Base-by-base conservation (phyloP, 169 alveolate genomes). In the Plasmodium billcollinsi region DNA sequence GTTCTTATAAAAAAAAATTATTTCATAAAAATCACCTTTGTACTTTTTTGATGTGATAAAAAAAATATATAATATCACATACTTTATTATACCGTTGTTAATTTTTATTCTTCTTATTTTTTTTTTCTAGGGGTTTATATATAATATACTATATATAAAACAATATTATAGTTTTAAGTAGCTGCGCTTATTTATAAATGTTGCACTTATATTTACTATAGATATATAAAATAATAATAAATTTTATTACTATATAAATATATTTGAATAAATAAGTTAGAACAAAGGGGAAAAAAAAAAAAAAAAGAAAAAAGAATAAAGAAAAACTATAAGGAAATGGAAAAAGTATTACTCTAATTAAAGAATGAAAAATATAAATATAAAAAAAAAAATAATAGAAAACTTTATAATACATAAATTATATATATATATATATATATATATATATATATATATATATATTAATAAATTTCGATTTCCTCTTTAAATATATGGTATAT, bases 291-390 rank as follows among this genome's bases (percentile, higher is more conserved):
- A 9, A 8, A 71, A 47, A 50, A 43, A 18, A 62, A 14, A 1
- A 21, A 61, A 21, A 3, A 61, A 20, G 12, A 26, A 26, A 2
- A 26, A 39, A 39, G 2, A 39, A 39, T 5, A 20, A 15, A 8
- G 14, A 1, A 20, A 9, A 20, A 18, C 52, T 71, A 29, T 71
- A 47, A 47, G 20, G 11, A 15, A 43, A 11, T 20, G 20, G 21
- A 8, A 71, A 7, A 15, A 50, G 9, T 33, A 71, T 47, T 71
- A 50, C 49, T 71, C 47, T 50, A 71, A 71, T 71, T 71, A 71
- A 71, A 45, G 80, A 71, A 33, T 71, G 59, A 71, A 50, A 47
- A 71, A 47, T 9, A 39, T 39, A 39, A 39, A 39, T 39, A 56
- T 50, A 56, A 71, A 71, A 50, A 33, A 20, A 67, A 20, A 54